Evolutionary conservation across 306 rosid genomes (phyloP).

Genomic region (Acacia crassicarpa): DNA sequence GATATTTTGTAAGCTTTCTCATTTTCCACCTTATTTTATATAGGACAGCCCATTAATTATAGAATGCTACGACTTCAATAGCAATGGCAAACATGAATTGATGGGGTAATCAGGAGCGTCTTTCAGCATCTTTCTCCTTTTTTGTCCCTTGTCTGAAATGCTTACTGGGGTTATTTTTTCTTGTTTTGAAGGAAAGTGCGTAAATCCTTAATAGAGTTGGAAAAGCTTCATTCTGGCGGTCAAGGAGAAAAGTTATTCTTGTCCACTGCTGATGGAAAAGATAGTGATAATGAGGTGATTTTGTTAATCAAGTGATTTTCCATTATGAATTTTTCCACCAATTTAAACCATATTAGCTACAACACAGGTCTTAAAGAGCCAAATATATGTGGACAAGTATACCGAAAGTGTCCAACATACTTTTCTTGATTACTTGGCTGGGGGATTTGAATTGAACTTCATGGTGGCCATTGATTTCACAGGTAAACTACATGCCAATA

Average conservation of each 20-base stretch:
- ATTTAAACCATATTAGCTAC: constrained; percentile 20
- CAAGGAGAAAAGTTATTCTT: constrained; percentile 54
- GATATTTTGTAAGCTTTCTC: constrained; percentile 22
- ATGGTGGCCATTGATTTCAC: constrained; percentile 89
- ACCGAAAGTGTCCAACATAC: constrained; percentile 61
- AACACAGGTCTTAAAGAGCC: constrained; percentile 66
- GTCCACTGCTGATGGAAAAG: constrained; percentile 55
- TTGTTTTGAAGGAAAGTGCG: constrained; percentile 58
- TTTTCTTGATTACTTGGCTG: constrained; percentile 78
- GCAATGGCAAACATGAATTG: constrained; percentile 77
- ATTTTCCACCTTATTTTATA: constrained; percentile 34
- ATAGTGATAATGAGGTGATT: constrained; percentile 56
- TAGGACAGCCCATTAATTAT: constrained; percentile 74
- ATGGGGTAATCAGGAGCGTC: constrained; percentile 56
- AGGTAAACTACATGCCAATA: constrained; percentile 36
- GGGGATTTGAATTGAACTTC: constrained; percentile 73
- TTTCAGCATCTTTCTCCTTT: neutral
- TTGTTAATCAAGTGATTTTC: neutral
- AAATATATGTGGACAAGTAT: constrained; percentile 66
- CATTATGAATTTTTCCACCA: constrained; percentile 9
- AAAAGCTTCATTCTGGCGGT: constrained; percentile 52
- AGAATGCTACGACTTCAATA: constrained; percentile 78
- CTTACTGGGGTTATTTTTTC: constrained; percentile 20
- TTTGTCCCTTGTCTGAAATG: constrained; percentile 22
- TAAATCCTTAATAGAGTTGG: constrained; percentile 67